Evolutionary conservation across 176 grass and related monocot species (phyloP), one percentile per base, ranked within the genome.

Genomic region (Oryza officinalis): DNA sequence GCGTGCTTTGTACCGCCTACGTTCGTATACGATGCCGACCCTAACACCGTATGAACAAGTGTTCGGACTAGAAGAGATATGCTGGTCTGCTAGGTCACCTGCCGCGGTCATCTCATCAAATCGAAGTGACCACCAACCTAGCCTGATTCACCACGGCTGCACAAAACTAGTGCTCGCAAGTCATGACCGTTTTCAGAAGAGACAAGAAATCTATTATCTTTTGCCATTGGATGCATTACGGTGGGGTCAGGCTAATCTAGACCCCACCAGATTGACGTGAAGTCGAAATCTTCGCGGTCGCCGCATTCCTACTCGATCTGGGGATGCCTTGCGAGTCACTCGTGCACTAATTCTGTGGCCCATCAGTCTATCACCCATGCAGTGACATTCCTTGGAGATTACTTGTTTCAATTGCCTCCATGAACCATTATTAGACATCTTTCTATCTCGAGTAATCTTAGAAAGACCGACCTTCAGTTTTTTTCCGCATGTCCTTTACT

Each of bases 331-430:
- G 26, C 33, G 59, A 22, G 68, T 80, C 76, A 28, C 31, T 40
- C 2, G 59, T 50, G 20, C 28, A 3, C 18, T 12, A 35, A 10
- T 18, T 27, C 57, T 5, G 59, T 17, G 13, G 25, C 80, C 59
- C 23, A 60, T 27, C 6, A 18, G 15, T 57, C 52, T 35, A 25
- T 40, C 63, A 28, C 28, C 2, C 12, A 76, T 27, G 64, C 35
- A 15, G 87, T n/a, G 41, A 10, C 82, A 33, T 32, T 81, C 22
- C 64, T 13, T 9, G 70, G 12, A 22, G 77, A 81, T 81, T 76
- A 72, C 88, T 86, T 89, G 72, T 32, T 78, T 35, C 73, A 41
- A 59, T 78, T 82, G 78, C 27, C 68, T 86, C 27, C 60, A 6
- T 3, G 27, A 65, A 23, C 30, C 10, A 57, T 54, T 8, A 75